Conservation (phyloP, 306 rosid species). For the Cyclanthera cordifolia region DNA sequence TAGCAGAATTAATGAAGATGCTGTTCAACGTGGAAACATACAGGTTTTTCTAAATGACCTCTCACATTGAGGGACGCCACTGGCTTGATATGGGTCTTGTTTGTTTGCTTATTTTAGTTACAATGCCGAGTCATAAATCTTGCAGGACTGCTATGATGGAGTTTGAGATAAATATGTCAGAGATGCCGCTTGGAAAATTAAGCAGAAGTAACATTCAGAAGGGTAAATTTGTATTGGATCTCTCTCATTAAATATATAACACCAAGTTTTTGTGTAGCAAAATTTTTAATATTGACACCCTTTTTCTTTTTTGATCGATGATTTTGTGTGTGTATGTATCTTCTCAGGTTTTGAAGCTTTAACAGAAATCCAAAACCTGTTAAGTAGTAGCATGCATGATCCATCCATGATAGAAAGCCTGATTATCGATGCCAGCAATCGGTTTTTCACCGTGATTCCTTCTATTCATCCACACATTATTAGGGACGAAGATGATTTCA, state of each 20-base stretch:
- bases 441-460: conserved; percentile 87
- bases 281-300: neutral
- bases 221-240: conserved; percentile 31
- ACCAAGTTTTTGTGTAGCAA: neutral
- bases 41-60: conserved; percentile 36
- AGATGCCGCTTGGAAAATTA: conserved; percentile 96
- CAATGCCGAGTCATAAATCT: conserved; percentile 30
- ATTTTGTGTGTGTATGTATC: neutral
- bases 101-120: neutral
- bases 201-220: conserved; percentile 80
- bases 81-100: neutral
- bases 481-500: conserved; percentile 73
- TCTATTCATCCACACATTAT: conserved; percentile 85
- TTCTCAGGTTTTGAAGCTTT: conserved; percentile 84
- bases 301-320: neutral
- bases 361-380: conserved; percentile 81
- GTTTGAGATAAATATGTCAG: conserved; percentile 90
- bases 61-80: neutral
- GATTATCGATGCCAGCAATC: conserved; percentile 93
- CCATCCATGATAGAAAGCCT: conserved; percentile 64
- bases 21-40: conserved; percentile 90
- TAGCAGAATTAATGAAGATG: conserved; percentile 80
- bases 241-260: neutral
- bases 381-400: conserved; percentile 25
- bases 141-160: conserved; percentile 98